Evolutionary conservation across 2,329 filamentous ascomycete genomes (phyloP).

Genomic region (Metarhizium sp.): DNA sequence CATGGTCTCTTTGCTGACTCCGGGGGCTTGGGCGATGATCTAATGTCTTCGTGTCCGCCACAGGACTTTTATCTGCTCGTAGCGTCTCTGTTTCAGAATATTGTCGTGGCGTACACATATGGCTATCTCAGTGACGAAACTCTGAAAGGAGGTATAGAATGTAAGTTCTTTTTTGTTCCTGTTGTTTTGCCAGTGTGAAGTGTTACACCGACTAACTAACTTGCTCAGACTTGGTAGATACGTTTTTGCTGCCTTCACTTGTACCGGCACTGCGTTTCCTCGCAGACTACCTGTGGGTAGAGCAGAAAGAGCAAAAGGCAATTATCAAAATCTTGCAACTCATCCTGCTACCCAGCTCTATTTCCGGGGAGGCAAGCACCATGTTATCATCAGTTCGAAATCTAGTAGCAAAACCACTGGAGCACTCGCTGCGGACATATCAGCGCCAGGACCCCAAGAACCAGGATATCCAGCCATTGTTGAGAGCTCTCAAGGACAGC

Average conservation of each 20-base stretch:
- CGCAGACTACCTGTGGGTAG: conserved; percentile 58
- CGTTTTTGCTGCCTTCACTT: conserved; percentile 70
- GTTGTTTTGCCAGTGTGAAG: not conserved
- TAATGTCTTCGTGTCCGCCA: conserved; percentile 73
- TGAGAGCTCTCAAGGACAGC: conserved; percentile 54
- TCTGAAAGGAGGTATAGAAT: conserved; percentile 68
- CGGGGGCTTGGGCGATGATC: conserved; percentile 65
- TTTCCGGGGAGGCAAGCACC: conserved; percentile 59
- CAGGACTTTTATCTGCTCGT: conserved; percentile 76
- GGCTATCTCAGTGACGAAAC: conserved; percentile 58
- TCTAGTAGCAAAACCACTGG: conserved; percentile 60
- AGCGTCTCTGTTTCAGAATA: conserved; percentile 68
- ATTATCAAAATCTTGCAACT: conserved; percentile 64
- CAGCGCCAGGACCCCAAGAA: conserved; percentile 58
- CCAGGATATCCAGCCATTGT: conserved; percentile 60
- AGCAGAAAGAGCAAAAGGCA: conserved; percentile 56
- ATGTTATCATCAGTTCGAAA: conserved; percentile 66
- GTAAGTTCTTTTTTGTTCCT: conserved; percentile 32
- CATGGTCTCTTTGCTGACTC: conserved; percentile 67
- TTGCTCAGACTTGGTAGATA: conserved; percentile 59
- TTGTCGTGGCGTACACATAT: conserved; percentile 58
- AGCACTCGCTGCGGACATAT: conserved; percentile 56
- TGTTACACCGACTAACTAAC: not conserved
- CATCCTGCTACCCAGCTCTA: conserved; percentile 59
- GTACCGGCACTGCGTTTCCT: conserved; percentile 66